These are phyloP conservation scores for Laguncularia racemosa DNA, from an alignment of 345 rosid species.

Conservation along the genomic window DNA sequence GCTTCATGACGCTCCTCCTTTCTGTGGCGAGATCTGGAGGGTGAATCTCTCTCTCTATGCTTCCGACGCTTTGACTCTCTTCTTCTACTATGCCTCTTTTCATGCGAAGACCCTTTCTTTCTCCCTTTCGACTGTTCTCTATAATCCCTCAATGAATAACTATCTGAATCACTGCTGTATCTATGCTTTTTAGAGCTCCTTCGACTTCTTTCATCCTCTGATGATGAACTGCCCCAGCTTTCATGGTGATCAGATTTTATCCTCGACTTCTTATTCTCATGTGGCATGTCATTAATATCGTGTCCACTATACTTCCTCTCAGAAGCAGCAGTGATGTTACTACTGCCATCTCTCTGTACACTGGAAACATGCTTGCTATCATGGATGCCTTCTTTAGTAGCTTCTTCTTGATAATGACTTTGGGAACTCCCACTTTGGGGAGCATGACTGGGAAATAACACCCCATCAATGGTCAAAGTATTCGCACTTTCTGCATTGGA, in stretches of 20 bases:
- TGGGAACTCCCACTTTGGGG: constrained; percentile 4
- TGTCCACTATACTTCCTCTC: constrained; percentile 17
- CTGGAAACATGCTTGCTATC: background rate
- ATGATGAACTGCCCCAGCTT: constrained; percentile 27
- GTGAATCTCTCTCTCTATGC: constrained; percentile 35
- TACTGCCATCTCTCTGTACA: constrained; percentile 17
- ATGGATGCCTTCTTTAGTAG: constrained; percentile 1
- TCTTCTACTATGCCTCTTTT: constrained; percentile 60
- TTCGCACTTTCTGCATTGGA: constrained; percentile 14
- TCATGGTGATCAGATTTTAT: constrained; percentile 14
- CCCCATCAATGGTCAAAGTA: constrained; percentile 9
- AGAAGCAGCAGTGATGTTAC: constrained; percentile 9
- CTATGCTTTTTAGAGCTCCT: constrained; percentile 12
- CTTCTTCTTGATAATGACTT: constrained; percentile 1
- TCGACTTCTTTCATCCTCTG: constrained; percentile 57
- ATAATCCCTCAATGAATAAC: constrained; percentile 47
- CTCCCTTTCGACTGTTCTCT: constrained; percentile 45
- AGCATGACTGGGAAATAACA: constrained; percentile 8
- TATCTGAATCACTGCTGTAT: constrained; percentile 42
- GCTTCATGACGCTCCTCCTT: constrained; percentile 1
- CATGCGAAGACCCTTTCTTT: constrained; percentile 40
- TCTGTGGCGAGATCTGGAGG: constrained; percentile 27
- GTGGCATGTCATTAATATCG: constrained; percentile 7
- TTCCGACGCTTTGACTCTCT: constrained; percentile 48
- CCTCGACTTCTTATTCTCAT: constrained; percentile 27